Evolutionary conservation across 495 filamentous ascomycete species (phyloP).

Genomic region (Trichoderma gamsii): DNA sequence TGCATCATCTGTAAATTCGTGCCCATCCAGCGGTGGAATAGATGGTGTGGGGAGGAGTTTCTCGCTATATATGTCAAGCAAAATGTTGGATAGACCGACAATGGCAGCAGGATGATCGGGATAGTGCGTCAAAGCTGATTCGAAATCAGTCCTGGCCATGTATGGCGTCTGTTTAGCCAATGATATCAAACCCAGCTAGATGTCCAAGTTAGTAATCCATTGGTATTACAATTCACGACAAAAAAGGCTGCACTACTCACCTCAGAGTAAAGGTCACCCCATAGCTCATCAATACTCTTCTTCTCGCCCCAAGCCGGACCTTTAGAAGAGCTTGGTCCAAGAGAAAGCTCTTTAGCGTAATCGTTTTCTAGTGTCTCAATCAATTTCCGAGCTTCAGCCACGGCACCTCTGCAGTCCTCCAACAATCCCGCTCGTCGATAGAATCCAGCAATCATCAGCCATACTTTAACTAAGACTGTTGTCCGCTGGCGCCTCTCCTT

Average conservation of each 20-base stretch:
- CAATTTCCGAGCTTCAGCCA: constrained; percentile 72
- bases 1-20: constrained; percentile 18
- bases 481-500: constrained; percentile 52
- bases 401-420: constrained; percentile 70
- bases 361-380: constrained; percentile 51
- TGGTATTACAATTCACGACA: not conserved
- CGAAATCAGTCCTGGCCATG: constrained; percentile 65
- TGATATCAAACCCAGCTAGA: constrained; percentile 61
- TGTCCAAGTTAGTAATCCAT: constrained; percentile 30
- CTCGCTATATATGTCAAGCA: constrained; percentile 78
- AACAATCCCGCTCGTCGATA: constrained; percentile 76
- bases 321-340: constrained; percentile 40
- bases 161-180: constrained; percentile 56
- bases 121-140: constrained; percentile 67
- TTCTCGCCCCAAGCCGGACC: constrained; percentile 65
- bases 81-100: constrained; percentile 72
- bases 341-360: constrained; percentile 42
- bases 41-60: constrained; percentile 45
- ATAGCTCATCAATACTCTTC: constrained; percentile 71
- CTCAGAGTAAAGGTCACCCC: constrained; percentile 73
- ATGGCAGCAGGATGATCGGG: constrained; percentile 74
- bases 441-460: constrained; percentile 81
- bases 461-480: constrained; percentile 66
- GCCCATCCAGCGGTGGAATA: constrained; percentile 26
- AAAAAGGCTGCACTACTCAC: constrained; percentile 35